These are phyloP conservation scores for Colletotrichum cordylinicola DNA, from an alignment of 2,329 filamentous ascomycete genomes.

Conservation along the genomic window DNA sequence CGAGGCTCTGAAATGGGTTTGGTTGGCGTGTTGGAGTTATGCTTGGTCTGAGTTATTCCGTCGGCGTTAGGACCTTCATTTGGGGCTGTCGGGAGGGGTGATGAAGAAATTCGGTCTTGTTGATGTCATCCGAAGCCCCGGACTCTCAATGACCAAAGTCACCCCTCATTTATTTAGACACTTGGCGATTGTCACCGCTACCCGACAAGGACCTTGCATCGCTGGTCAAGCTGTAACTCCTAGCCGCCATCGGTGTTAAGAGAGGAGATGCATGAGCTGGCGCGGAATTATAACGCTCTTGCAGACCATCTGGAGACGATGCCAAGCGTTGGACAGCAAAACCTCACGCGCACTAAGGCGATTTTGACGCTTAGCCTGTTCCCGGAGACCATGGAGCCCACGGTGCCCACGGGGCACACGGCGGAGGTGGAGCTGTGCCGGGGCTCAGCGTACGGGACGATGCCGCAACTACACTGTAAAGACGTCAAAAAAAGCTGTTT, in stretches of 20 bases:
- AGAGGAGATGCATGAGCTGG: neutral
- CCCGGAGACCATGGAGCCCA: neutral
- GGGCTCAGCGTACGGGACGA: neutral
- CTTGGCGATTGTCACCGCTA: neutral
- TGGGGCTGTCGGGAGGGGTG: neutral
- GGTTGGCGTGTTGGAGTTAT: neutral
- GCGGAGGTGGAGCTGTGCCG: neutral
- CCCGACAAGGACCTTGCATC: neutral
- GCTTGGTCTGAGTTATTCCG: neutral
- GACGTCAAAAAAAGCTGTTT: neutral
- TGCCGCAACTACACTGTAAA: no score
- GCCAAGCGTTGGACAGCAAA: neutral
- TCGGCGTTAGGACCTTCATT: neutral
- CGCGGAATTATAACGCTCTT: neutral
- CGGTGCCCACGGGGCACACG: neutral
- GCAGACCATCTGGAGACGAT: neutral
- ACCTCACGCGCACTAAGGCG: neutral
- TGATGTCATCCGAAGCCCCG: conserved; percentile 1
- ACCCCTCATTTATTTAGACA: neutral
- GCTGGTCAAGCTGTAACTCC: neutral
- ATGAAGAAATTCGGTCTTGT: neutral
- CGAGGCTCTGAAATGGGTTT: accelerated
- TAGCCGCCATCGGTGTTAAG: neutral
- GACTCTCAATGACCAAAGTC: neutral
- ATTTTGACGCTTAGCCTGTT: neutral